phyloP scores from a whole-genome alignment of 129 eudicot genomes.

The Silybum marianum region DNA sequence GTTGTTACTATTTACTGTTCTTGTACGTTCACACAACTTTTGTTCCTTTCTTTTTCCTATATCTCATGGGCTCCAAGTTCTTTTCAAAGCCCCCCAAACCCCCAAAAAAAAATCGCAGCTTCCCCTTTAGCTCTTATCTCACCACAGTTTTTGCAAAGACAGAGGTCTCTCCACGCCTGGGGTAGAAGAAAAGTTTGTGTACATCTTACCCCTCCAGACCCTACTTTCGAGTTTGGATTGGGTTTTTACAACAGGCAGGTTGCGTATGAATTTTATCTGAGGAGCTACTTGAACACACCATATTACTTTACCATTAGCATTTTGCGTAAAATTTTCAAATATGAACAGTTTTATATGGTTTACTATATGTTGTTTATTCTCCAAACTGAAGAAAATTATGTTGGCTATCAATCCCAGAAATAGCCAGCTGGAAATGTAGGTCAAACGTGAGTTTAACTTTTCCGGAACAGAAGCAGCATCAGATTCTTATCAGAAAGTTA shows the following conservation, averaged over 20 bases:
- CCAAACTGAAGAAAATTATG: neutral
- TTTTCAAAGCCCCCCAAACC: neutral
- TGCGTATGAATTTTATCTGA: neutral
- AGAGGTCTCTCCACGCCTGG: neutral
- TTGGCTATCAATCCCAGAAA: conserved; percentile 1
- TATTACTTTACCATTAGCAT: neutral
- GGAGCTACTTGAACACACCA: conserved; percentile 2
- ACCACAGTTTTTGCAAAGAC: neutral
- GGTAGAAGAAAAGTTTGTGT: neutral
- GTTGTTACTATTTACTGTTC: neutral
- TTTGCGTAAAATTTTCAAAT: neutral
- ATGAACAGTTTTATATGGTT: neutral
- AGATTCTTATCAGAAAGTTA: conserved; percentile 12
- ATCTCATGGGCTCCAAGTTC: neutral
- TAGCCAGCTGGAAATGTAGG: neutral
- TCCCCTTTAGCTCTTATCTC: neutral
- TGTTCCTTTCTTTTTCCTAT: neutral
- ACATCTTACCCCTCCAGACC: neutral
- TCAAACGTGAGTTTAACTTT: neutral
- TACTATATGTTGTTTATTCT: neutral
- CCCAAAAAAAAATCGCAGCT: neutral
- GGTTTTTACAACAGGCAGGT: neutral
- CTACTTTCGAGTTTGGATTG: neutral
- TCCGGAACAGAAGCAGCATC: conserved; percentile 2
- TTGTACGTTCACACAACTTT: neutral